phyloP scores from a whole-genome alignment of 2,329 filamentous ascomycete genomes.

The Grosmannia huntii region DNA sequence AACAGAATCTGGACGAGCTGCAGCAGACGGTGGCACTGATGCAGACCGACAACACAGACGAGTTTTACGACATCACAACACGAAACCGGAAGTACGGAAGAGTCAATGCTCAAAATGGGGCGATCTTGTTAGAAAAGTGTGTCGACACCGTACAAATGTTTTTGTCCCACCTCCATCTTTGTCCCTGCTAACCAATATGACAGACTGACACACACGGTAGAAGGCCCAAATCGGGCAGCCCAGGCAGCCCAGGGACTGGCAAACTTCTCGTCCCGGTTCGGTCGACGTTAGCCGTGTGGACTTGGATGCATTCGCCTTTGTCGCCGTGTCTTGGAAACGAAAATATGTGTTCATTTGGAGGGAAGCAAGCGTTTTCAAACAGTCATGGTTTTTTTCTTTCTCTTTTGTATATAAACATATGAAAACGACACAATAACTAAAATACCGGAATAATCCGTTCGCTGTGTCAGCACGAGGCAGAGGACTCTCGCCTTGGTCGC shows the following conservation, averaged over 20 bases:
- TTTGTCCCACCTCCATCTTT: neutral
- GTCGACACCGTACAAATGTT: constrained; percentile 13
- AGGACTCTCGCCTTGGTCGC: neutral
- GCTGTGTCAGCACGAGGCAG: neutral
- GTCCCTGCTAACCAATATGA: constrained; percentile 14
- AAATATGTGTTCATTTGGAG: neutral
- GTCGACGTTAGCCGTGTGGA: constrained; percentile 26
- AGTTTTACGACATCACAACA: constrained; percentile 87
- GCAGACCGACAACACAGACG: constrained; percentile 80
- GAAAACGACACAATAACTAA: neutral
- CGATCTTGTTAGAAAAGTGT: constrained; percentile 82
- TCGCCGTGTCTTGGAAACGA: neutral
- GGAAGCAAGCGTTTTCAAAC: neutral
- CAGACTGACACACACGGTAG: constrained; percentile 52
- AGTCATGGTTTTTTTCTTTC: neutral
- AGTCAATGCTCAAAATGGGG: constrained; percentile 83
- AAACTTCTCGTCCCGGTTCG: constrained; percentile 64
- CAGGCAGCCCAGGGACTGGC: constrained; percentile 54
- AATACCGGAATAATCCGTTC: neutral
- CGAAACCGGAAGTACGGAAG: constrained; percentile 88
- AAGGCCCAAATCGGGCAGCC: constrained; percentile 44
- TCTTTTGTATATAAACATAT: neutral
- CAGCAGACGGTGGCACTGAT: constrained; percentile 86
- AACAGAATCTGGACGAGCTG: constrained; percentile 82
- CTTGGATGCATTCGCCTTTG: neutral